phyloP scores from a whole-genome alignment of 2,329 filamentous ascomycete genomes.

The Colletotrichum horii region DNA sequence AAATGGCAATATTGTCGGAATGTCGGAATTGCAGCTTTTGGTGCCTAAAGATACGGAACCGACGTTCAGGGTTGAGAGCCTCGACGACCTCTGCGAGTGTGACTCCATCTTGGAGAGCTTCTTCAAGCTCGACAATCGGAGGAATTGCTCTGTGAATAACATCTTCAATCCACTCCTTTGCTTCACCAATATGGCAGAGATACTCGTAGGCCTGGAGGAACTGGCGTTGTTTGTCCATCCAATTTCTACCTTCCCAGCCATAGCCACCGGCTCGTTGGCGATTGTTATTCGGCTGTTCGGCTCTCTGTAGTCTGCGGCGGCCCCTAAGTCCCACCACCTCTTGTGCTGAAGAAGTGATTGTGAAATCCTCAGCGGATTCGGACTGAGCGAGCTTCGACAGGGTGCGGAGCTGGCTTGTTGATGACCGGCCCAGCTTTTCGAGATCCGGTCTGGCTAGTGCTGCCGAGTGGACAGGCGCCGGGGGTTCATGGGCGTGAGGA shows the following conservation, averaged over 20 bases:
- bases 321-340: slow-evolving; percentile 90
- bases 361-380: slow-evolving; percentile 78
- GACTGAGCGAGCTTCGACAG: slow-evolving; percentile 83
- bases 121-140: slow-evolving; percentile 91
- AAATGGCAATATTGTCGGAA: slow-evolving; percentile 96
- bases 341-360: slow-evolving; percentile 76
- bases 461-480: slow-evolving; percentile 41
- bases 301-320: slow-evolving; percentile 80
- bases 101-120: slow-evolving; percentile 89
- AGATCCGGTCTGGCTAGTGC: slow-evolving; percentile 74
- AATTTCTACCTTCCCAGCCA: slow-evolving; percentile 83
- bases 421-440: slow-evolving; percentile 82
- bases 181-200: slow-evolving; percentile 97
- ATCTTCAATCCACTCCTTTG: slow-evolving; percentile 98
- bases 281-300: slow-evolving; percentile 55
- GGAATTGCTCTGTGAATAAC: slow-evolving; percentile 85
- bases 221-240: slow-evolving; percentile 99
- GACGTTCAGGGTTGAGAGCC: slow-evolving; percentile 78
- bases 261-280: slow-evolving; percentile 57
- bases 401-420: slow-evolving; percentile 87
- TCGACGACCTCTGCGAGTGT: slow-evolving; percentile 95
- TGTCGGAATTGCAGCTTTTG: slow-evolving; percentile 90
- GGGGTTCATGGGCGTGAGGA: slow-evolving; percentile 33
- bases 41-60: slow-evolving; percentile 83
- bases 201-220: slow-evolving; percentile 98